Evolutionary conservation across 2,329 filamentous ascomycete genomes (phyloP), one percentile per base, ranked within the genome.

Genomic region (Ceratocystiopsis minuta): DNA sequence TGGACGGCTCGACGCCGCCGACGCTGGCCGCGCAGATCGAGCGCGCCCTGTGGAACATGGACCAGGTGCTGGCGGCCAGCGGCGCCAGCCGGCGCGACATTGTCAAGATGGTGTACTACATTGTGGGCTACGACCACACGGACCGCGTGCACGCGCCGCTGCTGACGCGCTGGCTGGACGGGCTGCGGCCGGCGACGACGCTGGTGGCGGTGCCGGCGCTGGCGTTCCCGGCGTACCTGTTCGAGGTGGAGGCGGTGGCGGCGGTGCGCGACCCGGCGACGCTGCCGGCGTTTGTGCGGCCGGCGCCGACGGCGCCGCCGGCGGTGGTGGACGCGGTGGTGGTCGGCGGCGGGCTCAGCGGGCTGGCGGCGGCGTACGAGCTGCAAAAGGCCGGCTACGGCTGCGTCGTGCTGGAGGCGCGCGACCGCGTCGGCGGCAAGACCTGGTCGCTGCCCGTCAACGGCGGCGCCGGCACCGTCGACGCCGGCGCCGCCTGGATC

Each of bases 351-450:
- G 46, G 46, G 7, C 40, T 46, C 18, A 32, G 35, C 6, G 46
- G 46, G 1, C 43, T 48, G 16, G 36, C 39, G 24, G 41, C 46
- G 3, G 46, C 42, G 3, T 37, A 40, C 35, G 42, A 43, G 4
- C 16, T 44, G 13, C 44, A 46, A 16, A 31, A 34, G 15, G 37
- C 41, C 3, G 44, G 46, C 17, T 37, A 34, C 17, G 58, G 57
- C 0, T 55, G 57, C n/a, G 44, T 63, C 0, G 57, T 72, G 0
- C 53, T 72, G 2, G 69, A 72, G 47, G 67, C 67, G 1, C 56
- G 62, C 5, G 57, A 67, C 35, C 59, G 65, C 0, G 63, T 71
- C 0, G 68, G 68, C 0, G 68, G 69, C 7, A 72, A 72, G 52
- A 68, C 64, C 0, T 66, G 58, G 54, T 45, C 43, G 14, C 37